Evolutionary conservation across 192 early-diverging fungal genomes (phyloP).

Genomic region (Blastocladiella britannica): DNA sequence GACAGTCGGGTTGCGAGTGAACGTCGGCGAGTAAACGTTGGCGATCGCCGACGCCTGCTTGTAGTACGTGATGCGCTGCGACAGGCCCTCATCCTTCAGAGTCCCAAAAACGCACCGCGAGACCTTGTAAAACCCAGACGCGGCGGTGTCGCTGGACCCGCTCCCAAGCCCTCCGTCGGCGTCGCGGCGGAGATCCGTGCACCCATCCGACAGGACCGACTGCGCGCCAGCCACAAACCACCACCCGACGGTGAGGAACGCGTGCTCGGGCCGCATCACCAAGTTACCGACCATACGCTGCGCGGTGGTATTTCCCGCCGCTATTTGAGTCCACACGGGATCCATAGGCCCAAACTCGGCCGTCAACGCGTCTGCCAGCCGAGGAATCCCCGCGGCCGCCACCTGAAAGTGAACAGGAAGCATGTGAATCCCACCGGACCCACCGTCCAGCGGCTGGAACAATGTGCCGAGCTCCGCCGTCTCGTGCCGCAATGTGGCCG

Average conservation of each 20-base stretch:
- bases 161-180: too few relatives aligned
- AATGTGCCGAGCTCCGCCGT: not conserved
- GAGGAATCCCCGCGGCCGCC: not conserved
- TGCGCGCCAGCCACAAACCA: too few relatives aligned
- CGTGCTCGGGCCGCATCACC: not conserved
- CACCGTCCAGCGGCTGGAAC: not conserved
- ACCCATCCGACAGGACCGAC: too few relatives aligned
- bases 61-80: too few relatives aligned
- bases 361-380: not conserved
- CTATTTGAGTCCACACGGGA: not conserved
- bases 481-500: not conserved
- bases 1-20: too few relatives aligned
- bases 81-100: too few relatives aligned
- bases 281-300: not conserved
- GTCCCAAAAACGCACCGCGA: too few relatives aligned
- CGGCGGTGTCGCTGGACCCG: too few relatives aligned
- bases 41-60: too few relatives aligned
- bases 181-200: too few relatives aligned
- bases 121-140: too few relatives aligned
- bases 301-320: not conserved
- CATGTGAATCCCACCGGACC: not conserved
- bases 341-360: not conserved
- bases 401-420: not conserved
- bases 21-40: too few relatives aligned
- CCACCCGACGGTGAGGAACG: not conserved